A percentile compares a stretch with the other conserved stretches of the same genome.
Evolutionary conservation across 179 eudicot species (phyloP).

Genomic region (Beta lomatogona): DNA sequence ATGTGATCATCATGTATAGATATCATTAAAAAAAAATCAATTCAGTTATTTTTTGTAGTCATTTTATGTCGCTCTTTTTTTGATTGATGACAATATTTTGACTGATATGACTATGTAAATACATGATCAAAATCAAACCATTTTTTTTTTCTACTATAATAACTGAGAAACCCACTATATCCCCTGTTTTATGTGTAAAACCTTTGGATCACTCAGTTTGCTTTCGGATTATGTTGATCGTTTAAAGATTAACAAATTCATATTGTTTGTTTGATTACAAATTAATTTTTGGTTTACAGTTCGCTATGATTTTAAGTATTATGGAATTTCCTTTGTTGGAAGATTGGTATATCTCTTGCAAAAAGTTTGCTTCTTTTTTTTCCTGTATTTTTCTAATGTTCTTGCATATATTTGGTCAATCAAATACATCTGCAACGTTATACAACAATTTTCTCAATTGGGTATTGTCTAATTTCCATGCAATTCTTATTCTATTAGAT

Average conservation of each 20-base stretch:
- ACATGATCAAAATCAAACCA: slow-evolving; percentile 16
- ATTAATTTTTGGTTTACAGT: background rate
- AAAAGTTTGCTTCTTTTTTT: slow-evolving; percentile 12
- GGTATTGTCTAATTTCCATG: slow-evolving; percentile 5
- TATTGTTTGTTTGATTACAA: slow-evolving; percentile 19
- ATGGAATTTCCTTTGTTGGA: slow-evolving; percentile 1
- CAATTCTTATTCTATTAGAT: background rate
- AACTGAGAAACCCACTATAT: background rate
- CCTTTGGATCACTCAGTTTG: slow-evolving; percentile 26
- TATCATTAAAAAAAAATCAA: background rate
- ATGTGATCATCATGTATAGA: slow-evolving; percentile 27
- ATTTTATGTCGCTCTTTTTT: background rate
- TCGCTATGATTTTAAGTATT: slow-evolving; percentile 1
- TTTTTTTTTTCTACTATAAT: background rate
- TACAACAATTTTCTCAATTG: slow-evolving; percentile 19
- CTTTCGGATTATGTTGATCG: slow-evolving; percentile 14
- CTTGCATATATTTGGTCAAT: slow-evolving; percentile 14
- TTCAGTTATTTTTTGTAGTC: background rate
- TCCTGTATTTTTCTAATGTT: slow-evolving; percentile 2
- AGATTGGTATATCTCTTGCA: background rate
- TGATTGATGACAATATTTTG: slow-evolving; percentile 1
- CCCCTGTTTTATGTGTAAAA: slow-evolving; percentile 21
- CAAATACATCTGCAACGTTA: slow-evolving; percentile 5
- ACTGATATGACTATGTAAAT: background rate
- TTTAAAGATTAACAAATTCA: background rate